Evolutionary conservation across 139 green algal genomes (phyloP), one percentile per base, ranked within the genome.

Genomic region (Volvox africanus): DNA sequence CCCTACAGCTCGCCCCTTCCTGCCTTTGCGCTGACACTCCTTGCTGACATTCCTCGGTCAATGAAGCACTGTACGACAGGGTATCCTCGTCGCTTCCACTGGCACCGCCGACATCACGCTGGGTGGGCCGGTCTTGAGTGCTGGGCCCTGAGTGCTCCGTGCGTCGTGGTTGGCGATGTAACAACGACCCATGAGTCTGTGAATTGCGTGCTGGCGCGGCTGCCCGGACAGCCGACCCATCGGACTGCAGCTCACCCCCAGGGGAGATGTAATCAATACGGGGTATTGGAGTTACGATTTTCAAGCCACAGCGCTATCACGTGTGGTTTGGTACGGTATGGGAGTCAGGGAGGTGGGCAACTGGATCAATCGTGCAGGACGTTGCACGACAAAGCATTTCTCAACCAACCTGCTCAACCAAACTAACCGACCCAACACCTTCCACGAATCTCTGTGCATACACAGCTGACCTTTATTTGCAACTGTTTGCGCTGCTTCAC

Each of bases 141-240:
- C n/a, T n/a, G n/a, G 76, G 76, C 76, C 26, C 73, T 19, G 28
- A 12, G 65, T 73, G 65, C 65, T 21, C 16, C 33, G 76, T 3
- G n/a, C 18, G 2, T 13, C 50, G 20, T 50, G 21, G 79, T 36
- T 36, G 76, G 32, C 35, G 78, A 5, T 11, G 78, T 67, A 12
- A 44, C 36, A 6, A n/a, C 50, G 80, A 71, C 80, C 80, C 80
- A 28, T 86, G 50, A 26, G 80, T 71, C 61, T 17, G 81, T 9
- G 44, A 5, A 55, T 55, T 55, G 44, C 44, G 44, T 89, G 83
- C 36, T 69, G 67, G 28, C 83, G 83, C 3, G 83, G 83, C 83
- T 89, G 26, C 0, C 83, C 83, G 35, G 83, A 26, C 2, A 30
- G 24, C 9, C 68, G 36, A 2, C 68, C 83, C 13, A 89, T 28